These are phyloP conservation scores for Wallacemonas sp. DNA, from an alignment of 208 protist genomes.

Conservation along the genomic window DNA sequence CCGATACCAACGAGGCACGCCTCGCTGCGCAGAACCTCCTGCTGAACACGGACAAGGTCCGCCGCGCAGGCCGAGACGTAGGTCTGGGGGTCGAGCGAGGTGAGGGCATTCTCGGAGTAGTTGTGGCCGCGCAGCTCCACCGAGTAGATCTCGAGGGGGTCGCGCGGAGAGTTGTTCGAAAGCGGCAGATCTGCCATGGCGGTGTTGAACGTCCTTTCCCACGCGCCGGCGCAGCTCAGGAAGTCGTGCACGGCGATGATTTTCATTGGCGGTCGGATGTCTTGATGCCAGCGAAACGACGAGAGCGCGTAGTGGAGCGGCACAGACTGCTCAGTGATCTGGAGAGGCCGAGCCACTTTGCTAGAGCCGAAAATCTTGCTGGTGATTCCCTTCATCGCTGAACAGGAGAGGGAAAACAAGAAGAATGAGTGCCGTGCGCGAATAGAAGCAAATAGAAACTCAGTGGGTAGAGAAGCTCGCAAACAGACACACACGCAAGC, in stretches of 20 bases:
- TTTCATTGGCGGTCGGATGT: slow-evolving; percentile 64
- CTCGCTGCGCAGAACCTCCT: slow-evolving; percentile 46
- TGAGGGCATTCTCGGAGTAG: slow-evolving; percentile 33
- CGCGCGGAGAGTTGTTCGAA: slow-evolving; percentile 33
- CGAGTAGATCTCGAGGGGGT: slow-evolving; percentile 79
- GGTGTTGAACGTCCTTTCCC: slow-evolving; percentile 66
- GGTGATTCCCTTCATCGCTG: slow-evolving; percentile 8
- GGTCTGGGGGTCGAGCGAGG: slow-evolving; percentile 2
- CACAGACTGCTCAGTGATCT: slow-evolving; percentile 25
- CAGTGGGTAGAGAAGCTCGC: background rate
- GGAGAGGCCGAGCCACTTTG: background rate
- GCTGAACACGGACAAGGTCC: slow-evolving; percentile 57
- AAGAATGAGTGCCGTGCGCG: background rate
- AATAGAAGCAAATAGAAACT: no score
- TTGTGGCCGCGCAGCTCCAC: slow-evolving; percentile 82
- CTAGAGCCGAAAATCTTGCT: slow-evolving; percentile 9
- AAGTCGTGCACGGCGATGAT: slow-evolving; percentile 80
- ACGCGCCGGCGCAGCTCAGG: slow-evolving; percentile 49
- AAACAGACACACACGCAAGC: slow-evolving; percentile 8
- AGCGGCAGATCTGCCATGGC: slow-evolving; percentile 46
- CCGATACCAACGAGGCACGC: slow-evolving; percentile 59
- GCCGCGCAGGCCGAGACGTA: slow-evolving; percentile 56
- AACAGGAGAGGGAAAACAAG: slow-evolving; percentile 12
- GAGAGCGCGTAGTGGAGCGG: slow-evolving; percentile 59
- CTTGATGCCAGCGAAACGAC: slow-evolving; percentile 82